Percentiles rank a stretch among this genome's conserved stretches.
Evolutionary conservation across 495 filamentous ascomycete genomes (phyloP).

Genomic region (Neurospora tetraspora): DNA sequence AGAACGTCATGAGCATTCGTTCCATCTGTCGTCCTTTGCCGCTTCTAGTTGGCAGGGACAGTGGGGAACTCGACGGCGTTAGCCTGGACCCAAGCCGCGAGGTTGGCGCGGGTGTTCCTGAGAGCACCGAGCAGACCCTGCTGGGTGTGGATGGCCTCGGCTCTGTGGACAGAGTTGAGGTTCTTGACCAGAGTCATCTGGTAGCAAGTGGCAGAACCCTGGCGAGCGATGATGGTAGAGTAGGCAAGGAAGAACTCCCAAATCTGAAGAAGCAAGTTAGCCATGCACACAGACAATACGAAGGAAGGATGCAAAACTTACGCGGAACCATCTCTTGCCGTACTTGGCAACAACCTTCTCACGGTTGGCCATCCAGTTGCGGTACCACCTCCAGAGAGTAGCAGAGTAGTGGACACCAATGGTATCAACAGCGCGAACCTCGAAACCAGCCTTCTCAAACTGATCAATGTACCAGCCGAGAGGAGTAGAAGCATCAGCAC

Average conservation of each 20-base stretch:
- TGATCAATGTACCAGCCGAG: slow-evolving; percentile 60
- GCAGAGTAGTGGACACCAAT: slow-evolving; percentile 96
- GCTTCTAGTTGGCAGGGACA: slow-evolving; percentile 24
- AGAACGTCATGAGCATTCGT: background rate
- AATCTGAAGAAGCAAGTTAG: slow-evolving; percentile 47
- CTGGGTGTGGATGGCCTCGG: slow-evolving; percentile 74
- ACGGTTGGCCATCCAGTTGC: slow-evolving; percentile 94
- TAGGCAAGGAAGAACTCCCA: slow-evolving; percentile 98
- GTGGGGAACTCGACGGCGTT: slow-evolving; percentile 34
- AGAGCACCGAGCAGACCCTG: slow-evolving; percentile 68
- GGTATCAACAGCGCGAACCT: slow-evolving; percentile 71
- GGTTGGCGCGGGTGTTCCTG: slow-evolving; percentile 28
- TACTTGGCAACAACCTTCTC: slow-evolving; percentile 96
- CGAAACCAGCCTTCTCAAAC: slow-evolving; percentile 68
- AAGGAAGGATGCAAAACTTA: slow-evolving; percentile 38
- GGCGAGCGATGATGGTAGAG: slow-evolving; percentile 86
- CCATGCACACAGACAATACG: background rate
- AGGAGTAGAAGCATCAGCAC: slow-evolving; percentile 76
- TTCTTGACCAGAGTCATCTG: slow-evolving; percentile 97
- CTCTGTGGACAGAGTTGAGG: slow-evolving; percentile 88
- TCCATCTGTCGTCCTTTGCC: background rate
- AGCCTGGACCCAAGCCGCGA: slow-evolving; percentile 34
- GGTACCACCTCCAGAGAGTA: slow-evolving; percentile 96
- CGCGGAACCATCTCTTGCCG: slow-evolving; percentile 89
- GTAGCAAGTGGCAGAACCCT: slow-evolving; percentile 90